phyloP scores from a whole-genome alignment of 2,329 filamentous ascomycete genomes.

The Nannizziopsis arthrosporioides region DNA sequence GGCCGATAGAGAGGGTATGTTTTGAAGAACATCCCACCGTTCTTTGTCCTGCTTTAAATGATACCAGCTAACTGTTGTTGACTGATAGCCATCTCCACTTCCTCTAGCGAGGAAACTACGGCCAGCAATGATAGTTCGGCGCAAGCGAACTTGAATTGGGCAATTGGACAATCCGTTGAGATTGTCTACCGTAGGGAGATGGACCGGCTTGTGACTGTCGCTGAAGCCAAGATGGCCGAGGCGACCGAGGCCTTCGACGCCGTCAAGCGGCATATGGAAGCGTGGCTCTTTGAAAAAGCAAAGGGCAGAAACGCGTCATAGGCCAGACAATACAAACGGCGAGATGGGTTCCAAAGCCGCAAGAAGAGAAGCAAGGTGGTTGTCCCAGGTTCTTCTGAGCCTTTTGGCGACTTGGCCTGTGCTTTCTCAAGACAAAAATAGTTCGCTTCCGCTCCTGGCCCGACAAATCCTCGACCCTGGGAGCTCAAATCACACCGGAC shows the following conservation, averaged over 20 bases:
- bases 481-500: not conserved
- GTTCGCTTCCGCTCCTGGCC: not conserved
- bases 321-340: not conserved
- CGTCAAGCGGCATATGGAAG: slow-evolving; percentile 13
- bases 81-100: not conserved
- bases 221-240: slow-evolving; percentile 46
- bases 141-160: slow-evolving; percentile 16
- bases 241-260: slow-evolving; percentile 17
- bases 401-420: not conserved
- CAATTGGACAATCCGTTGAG: slow-evolving; percentile 26
- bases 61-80: not conserved
- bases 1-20: not conserved
- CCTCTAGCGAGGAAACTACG: slow-evolving; percentile 2
- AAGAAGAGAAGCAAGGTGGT: not conserved
- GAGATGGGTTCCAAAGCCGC: not conserved
- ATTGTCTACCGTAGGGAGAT: slow-evolving; percentile 49
- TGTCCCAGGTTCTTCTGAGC: not conserved
- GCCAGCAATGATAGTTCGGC: slow-evolving; percentile 7
- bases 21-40: not conserved
- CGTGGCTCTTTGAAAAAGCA: slow-evolving; percentile 9
- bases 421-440: not conserved
- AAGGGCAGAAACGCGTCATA: slow-evolving; percentile 7
- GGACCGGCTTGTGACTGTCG: slow-evolving; percentile 44
- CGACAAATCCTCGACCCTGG: not conserved
- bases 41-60: not conserved